These are phyloP conservation scores for Aspergillus sparsus DNA, from an alignment of 495 filamentous ascomycete genomes.

Conservation along the genomic window DNA sequence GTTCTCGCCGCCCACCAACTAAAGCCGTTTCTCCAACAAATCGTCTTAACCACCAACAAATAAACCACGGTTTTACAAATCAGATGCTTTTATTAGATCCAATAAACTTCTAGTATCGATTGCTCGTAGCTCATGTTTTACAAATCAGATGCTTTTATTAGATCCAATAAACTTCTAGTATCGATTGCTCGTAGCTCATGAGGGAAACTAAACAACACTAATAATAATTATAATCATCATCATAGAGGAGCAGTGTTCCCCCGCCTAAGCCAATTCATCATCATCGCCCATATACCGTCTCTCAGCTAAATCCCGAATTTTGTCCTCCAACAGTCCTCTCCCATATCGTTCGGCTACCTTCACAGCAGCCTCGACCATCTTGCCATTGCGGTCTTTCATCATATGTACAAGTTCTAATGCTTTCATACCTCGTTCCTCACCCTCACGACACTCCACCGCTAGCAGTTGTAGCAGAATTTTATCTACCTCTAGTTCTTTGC, in stretches of 20 bases:
- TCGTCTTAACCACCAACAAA: no score
- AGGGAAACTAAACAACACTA: not conserved
- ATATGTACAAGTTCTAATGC: slow-evolving; percentile 82
- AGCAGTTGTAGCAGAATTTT: slow-evolving; percentile 87
- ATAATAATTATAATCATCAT: slow-evolving; percentile 17
- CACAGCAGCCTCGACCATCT: slow-evolving; percentile 81
- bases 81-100: no score
- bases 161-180: no score
- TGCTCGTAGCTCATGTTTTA: no score
- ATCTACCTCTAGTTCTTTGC: slow-evolving; percentile 78
- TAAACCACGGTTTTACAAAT: no score
- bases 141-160: no score
- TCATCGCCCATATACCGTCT: slow-evolving; percentile 60
- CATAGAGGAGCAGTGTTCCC: slow-evolving; percentile 15
- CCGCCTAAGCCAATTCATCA: slow-evolving; percentile 45
- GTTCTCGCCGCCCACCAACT: slow-evolving; percentile 14
- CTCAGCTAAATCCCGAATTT: slow-evolving; percentile 80
- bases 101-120: no score
- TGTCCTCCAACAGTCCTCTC: slow-evolving; percentile 74
- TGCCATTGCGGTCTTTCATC: slow-evolving; percentile 74
- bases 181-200: no score
- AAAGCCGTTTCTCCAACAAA: no score
- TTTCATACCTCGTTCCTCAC: slow-evolving; percentile 91
- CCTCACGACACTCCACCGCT: slow-evolving; percentile 84
- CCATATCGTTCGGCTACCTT: slow-evolving; percentile 83